Percentiles rank a stretch among this genome's conserved stretches.
Conservation (phyloP, 148 eudicot genomes). For the Pouteria glomerata region DNA sequence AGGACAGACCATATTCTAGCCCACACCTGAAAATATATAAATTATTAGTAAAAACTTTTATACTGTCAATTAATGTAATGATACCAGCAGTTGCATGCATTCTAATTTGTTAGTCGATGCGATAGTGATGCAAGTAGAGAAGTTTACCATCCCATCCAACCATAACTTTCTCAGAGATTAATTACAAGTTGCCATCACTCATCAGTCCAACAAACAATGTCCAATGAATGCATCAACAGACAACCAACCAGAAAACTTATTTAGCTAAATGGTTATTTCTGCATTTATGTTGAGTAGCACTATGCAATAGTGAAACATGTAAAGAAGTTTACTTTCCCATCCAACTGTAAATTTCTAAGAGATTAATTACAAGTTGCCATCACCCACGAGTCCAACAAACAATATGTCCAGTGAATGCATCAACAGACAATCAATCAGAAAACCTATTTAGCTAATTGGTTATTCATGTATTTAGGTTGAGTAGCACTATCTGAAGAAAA, state of each 20-base stretch:
- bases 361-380: constrained; percentile 1
- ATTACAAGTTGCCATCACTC: constrained; percentile 1
- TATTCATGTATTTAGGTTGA: no score
- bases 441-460: no score
- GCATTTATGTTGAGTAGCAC: no score
- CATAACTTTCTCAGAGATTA: background rate
- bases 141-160: background rate
- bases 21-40: constrained; percentile 72
- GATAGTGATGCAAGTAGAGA: background rate
- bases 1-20: constrained; percentile 98
- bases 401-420: background rate
- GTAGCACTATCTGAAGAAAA: no score
- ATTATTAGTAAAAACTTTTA: constrained; percentile 7
- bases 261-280: no score
- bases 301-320: background rate
- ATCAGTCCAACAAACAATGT: background rate
- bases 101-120: background rate
- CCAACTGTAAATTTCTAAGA: background rate
- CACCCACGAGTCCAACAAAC: background rate
- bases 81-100: background rate
- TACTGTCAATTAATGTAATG: background rate
- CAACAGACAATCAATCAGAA: background rate
- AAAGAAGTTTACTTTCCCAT: background rate
- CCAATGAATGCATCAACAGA: background rate
- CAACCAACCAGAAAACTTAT: constrained; percentile 1